These are phyloP conservation scores for Articulospora tetracladia DNA, from an alignment of 495 filamentous ascomycete genomes.

Conservation along the genomic window DNA sequence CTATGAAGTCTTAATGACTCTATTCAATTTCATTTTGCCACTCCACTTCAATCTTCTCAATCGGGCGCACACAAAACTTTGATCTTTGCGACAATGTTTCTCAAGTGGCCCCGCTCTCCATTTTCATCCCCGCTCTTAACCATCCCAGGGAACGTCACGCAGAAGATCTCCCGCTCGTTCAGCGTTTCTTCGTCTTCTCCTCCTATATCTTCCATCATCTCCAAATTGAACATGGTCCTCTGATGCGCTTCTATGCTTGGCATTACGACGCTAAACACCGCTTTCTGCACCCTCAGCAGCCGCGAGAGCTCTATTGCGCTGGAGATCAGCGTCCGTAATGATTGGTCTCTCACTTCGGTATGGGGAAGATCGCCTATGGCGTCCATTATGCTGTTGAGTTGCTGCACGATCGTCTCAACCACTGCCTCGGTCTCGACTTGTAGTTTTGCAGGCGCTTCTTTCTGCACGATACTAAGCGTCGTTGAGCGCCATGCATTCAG, in stretches of 20 bases:
- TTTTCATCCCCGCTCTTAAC: slow-evolving; percentile 53
- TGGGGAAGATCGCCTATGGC: slow-evolving; percentile 21
- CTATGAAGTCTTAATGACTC: not conserved
- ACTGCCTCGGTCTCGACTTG: slow-evolving; percentile 34
- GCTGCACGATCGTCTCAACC: slow-evolving; percentile 31
- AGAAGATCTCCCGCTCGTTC: slow-evolving; percentile 32
- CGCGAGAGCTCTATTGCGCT: slow-evolving; percentile 46
- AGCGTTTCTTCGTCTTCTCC: slow-evolving; percentile 53
- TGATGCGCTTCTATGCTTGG: slow-evolving; percentile 45
- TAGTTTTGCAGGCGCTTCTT: slow-evolving; percentile 38
- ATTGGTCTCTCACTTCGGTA: slow-evolving; percentile 42
- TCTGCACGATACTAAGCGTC: slow-evolving; percentile 46
- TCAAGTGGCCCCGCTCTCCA: slow-evolving; percentile 45
- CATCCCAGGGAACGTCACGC: slow-evolving; percentile 47
- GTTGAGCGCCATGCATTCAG: slow-evolving; percentile 53
- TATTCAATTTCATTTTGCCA: not conserved
- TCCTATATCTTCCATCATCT: slow-evolving; percentile 53
- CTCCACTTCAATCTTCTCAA: slow-evolving; percentile 17
- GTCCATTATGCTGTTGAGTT: slow-evolving; percentile 26
- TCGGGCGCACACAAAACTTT: slow-evolving; percentile 49
- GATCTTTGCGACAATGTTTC: slow-evolving; percentile 52
- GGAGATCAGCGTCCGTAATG: slow-evolving; percentile 38
- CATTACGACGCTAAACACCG: slow-evolving; percentile 47
- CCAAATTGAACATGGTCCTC: slow-evolving; percentile 40
- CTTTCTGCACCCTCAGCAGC: slow-evolving; percentile 48